Percentiles rank a stretch among this genome's conserved stretches.
Conservation (phyloP, 2,329 filamentous ascomycete genomes). For the Westerdykella aurantiaca region DNA sequence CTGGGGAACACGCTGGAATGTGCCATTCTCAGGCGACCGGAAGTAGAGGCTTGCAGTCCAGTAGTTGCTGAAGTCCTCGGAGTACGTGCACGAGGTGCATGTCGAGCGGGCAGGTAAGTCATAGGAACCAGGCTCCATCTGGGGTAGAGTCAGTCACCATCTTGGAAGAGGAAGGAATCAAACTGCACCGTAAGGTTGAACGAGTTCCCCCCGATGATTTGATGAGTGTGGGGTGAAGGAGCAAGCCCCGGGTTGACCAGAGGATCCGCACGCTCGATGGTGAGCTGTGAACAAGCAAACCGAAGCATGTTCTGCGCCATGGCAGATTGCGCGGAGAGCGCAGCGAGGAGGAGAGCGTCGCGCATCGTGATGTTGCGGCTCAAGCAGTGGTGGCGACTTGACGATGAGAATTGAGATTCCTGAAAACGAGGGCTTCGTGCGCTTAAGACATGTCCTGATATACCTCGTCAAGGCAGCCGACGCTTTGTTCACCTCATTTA, state of each 20-base stretch:
- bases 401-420: not conserved
- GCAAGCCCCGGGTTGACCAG: constrained; percentile 24
- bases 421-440: not conserved
- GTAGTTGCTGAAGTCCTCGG: constrained; percentile 25
- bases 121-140: constrained; percentile 25
- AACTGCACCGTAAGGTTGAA: constrained; percentile 27
- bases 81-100: constrained; percentile 29
- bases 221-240: constrained; percentile 27
- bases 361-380: constrained; percentile 16
- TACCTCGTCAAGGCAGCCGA: not conserved
- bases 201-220: constrained; percentile 30
- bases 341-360: constrained; percentile 16
- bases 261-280: constrained; percentile 51
- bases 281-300: constrained; percentile 31
- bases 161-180: not conserved
- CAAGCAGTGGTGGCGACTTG: not conserved
- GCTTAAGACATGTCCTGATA: not conserved
- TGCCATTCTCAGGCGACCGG: constrained; percentile 27
- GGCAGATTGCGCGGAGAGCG: constrained; percentile 19
- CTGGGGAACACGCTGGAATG: constrained; percentile 29
- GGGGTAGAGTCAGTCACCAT: constrained; percentile 7
- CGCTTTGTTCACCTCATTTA: not conserved
- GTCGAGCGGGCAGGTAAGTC: constrained; percentile 21
- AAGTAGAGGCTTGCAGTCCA: constrained; percentile 31
- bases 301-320: constrained; percentile 30